phyloP scores from a whole-genome alignment of 305 asterid genomes.

The Rubia peregrina region DNA sequence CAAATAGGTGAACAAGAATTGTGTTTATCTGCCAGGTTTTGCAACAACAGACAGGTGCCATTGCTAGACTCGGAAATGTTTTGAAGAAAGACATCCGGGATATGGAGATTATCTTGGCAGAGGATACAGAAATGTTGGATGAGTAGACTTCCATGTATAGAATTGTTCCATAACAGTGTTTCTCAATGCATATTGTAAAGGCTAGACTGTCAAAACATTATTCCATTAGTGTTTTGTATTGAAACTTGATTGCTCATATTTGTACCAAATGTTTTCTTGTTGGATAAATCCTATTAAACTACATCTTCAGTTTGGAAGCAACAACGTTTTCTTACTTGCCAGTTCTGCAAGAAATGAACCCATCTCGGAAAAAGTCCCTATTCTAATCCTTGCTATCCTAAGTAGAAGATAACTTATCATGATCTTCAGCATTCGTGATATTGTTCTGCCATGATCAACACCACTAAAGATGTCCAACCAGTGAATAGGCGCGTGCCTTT shows the following conservation, averaged over 20 bases:
- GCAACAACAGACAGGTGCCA: constrained; percentile 90
- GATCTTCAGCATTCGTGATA: constrained; percentile 41
- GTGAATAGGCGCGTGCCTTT: constrained; percentile 80
- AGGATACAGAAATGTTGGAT: constrained; percentile 53
- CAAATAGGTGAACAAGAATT: background rate
- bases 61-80: constrained; percentile 76
- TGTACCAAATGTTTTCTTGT: background rate
- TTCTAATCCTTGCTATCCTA: background rate
- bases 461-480: constrained; percentile 86
- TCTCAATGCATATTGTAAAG: background rate
- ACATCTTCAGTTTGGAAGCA: background rate
- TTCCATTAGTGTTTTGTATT: background rate
- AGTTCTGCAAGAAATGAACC: background rate
- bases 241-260: background rate
- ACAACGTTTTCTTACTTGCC: background rate
- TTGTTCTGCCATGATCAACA: constrained; percentile 76
- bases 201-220: too few species aligned
- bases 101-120: constrained; percentile 89
- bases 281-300: too few species aligned
- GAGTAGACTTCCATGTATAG: constrained; percentile 10
- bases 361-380: background rate
- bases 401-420: background rate
- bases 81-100: constrained; percentile 82
- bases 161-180: background rate
- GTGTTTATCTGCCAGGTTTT: constrained; percentile 40